phyloP scores from a whole-genome alignment of 768 basidiomycete genomes.

The Exidia glandulosa region DNA sequence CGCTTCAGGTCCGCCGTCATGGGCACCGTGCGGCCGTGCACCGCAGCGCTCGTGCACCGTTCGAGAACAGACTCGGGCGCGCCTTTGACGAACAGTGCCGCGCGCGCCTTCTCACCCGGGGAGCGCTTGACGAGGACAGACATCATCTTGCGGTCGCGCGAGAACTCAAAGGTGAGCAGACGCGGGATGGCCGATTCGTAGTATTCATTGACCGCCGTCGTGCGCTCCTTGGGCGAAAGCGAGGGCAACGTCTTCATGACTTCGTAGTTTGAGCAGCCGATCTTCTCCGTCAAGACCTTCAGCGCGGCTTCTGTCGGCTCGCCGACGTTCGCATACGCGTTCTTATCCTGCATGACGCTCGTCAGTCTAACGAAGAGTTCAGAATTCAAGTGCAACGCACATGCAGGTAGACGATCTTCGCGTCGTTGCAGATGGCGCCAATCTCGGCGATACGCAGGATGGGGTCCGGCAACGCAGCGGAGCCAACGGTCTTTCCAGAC shows the following conservation, averaged over 20 bases:
- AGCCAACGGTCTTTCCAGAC: slow-evolving; percentile 39
- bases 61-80: slow-evolving; percentile 94
- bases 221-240: slow-evolving; percentile 50
- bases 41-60: slow-evolving; percentile 64
- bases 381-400: slow-evolving; percentile 30
- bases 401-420: slow-evolving; percentile 74
- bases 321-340: slow-evolving; percentile 70
- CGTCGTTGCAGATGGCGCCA: slow-evolving; percentile 87
- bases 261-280: slow-evolving; percentile 60
- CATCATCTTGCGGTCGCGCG: slow-evolving; percentile 98
- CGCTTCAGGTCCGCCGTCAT: slow-evolving; percentile 52
- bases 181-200: slow-evolving; percentile 67
- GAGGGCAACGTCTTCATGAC: slow-evolving; percentile 43
- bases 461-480: slow-evolving; percentile 32
- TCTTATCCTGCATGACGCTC: slow-evolving; percentile 47
- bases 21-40: slow-evolving; percentile 52
- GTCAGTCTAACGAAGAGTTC: slow-evolving; percentile 1
- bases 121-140: slow-evolving; percentile 71
- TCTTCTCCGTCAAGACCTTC: slow-evolving; percentile 90
- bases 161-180: slow-evolving; percentile 93
- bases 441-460: slow-evolving; percentile 85
- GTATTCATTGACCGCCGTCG: slow-evolving; percentile 75
- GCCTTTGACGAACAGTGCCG: slow-evolving; percentile 88
- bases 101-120: slow-evolving; percentile 32
- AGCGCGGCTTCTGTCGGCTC: slow-evolving; percentile 97